Evolutionary conservation across 2,329 filamentous ascomycete species (phyloP).

Genomic region (Fusarium siculi): DNA sequence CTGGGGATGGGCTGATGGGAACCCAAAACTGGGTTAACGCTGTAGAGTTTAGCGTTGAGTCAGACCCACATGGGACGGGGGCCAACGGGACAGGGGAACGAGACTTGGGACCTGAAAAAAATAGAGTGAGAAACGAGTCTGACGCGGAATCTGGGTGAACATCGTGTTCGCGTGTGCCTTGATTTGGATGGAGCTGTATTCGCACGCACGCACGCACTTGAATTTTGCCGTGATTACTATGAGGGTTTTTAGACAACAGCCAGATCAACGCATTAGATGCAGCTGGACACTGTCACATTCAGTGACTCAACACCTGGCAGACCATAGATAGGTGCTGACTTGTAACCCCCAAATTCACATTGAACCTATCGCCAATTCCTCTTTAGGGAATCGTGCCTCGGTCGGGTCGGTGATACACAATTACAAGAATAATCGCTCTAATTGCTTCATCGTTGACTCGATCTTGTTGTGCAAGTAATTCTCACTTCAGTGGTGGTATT

Average conservation of each 20-base stretch:
- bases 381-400: conserved; percentile 35
- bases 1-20: conserved; percentile 23
- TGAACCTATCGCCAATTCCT: conserved; percentile 39
- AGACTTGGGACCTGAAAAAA: conserved; percentile 26
- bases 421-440: not conserved
- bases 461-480: conserved; percentile 15
- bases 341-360: not conserved
- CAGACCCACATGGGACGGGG: conserved; percentile 33
- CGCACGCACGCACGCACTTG: not conserved
- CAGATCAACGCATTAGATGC: not conserved
- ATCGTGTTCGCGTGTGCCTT: conserved; percentile 27
- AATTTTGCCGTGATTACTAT: conserved; percentile 7
- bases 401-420: conserved; percentile 19
- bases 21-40: conserved; percentile 20
- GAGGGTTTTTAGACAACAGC: conserved; percentile 5
- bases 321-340: not conserved
- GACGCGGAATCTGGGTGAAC: conserved; percentile 14
- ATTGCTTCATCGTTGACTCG: conserved; percentile 7
- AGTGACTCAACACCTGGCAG: not conserved
- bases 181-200: conserved; percentile 4
- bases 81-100: conserved; percentile 36
- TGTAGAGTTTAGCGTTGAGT: conserved; percentile 10
- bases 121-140: conserved; percentile 16
- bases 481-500: conserved; percentile 26
- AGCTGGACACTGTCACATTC: not conserved